Conservation (phyloP, 2,329 filamentous ascomycete genomes). For the Aspergillus brunneoviolaceus region DNA sequence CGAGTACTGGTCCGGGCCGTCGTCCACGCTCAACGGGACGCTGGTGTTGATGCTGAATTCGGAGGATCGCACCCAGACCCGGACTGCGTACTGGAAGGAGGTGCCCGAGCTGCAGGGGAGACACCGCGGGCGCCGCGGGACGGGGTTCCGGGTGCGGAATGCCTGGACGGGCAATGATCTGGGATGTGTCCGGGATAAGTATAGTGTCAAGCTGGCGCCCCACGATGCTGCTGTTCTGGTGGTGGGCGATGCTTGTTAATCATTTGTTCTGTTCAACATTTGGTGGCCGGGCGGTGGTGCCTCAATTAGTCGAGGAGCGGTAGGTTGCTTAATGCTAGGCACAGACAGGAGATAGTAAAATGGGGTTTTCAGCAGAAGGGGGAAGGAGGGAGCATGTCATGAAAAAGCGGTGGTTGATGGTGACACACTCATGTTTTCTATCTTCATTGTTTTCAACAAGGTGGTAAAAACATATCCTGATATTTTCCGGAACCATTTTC, state of each 20-base stretch:
- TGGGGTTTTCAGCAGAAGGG: too few species aligned
- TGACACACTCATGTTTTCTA: background rate
- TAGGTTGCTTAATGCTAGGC: too few species aligned
- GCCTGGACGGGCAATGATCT: constrained; percentile 31
- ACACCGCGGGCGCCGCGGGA: background rate
- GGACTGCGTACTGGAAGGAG: constrained; percentile 32
- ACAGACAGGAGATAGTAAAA: too few species aligned
- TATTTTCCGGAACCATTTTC: background rate
- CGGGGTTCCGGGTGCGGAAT: constrained; percentile 28
- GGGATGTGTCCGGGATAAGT: constrained; percentile 30
- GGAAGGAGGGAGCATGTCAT: too few species aligned
- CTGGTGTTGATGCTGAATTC: constrained; percentile 36
- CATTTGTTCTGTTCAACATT: too few species aligned
- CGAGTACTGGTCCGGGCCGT: constrained; percentile 39
- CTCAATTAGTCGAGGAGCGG: too few species aligned
- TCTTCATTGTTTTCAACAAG: background rate
- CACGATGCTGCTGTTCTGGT: constrained; percentile 35
- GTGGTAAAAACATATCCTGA: background rate
- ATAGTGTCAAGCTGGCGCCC: constrained; percentile 24
- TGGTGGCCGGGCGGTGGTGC: too few species aligned
- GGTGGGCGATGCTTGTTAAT: constrained; percentile 19
- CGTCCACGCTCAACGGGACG: constrained; percentile 26
- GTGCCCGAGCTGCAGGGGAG: constrained; percentile 27
- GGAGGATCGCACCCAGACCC: constrained; percentile 21
- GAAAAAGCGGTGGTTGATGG: too few species aligned